A percentile compares a stretch with the other conserved stretches of the same genome.
Conservation (phyloP, 1,284 basidiomycete species). For the Leccinum fallax region DNA sequence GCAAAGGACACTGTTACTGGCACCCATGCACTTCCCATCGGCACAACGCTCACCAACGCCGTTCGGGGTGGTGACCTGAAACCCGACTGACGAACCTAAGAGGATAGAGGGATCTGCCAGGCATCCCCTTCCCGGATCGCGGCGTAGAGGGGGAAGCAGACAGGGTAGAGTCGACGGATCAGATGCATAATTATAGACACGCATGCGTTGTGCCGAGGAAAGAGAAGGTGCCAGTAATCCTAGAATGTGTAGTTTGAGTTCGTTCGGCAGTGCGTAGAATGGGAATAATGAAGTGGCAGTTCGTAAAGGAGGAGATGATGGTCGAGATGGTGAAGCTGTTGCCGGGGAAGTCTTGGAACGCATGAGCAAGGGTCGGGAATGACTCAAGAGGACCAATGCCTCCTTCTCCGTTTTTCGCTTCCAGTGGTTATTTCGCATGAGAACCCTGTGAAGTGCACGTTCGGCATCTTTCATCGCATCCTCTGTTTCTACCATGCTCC, state of each 20-base stretch:
- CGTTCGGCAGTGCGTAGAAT: conserved; percentile 54
- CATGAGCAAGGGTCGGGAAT: conserved; percentile 53
- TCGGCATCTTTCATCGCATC: conserved; percentile 42
- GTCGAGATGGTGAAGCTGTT: conserved; percentile 6
- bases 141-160: conserved; percentile 40
- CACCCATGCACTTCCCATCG: conserved; percentile 39
- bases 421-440: conserved; percentile 52
- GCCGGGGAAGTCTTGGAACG: conserved; percentile 21
- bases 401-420: conserved; percentile 49
- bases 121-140: conserved; percentile 25
- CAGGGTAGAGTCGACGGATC: conserved; percentile 56
- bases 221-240: conserved; percentile 60
- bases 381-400: conserved; percentile 53
- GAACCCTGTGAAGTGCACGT: conserved; percentile 40
- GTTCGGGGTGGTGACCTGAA: conserved; percentile 7
- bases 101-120: conserved; percentile 40
- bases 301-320: conserved; percentile 22
- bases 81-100: conserved; percentile 18
- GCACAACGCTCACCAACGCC: conserved; percentile 29
- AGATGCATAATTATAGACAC: conserved; percentile 58
- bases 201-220: conserved; percentile 55
- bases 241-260: conserved; percentile 61
- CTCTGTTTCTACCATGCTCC: conserved; percentile 20
- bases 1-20: conserved; percentile 41
- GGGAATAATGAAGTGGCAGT: conserved; percentile 33